Evolutionary conservation across 148 eudicot species (phyloP).

Genomic region (Linanthus parryae): DNA sequence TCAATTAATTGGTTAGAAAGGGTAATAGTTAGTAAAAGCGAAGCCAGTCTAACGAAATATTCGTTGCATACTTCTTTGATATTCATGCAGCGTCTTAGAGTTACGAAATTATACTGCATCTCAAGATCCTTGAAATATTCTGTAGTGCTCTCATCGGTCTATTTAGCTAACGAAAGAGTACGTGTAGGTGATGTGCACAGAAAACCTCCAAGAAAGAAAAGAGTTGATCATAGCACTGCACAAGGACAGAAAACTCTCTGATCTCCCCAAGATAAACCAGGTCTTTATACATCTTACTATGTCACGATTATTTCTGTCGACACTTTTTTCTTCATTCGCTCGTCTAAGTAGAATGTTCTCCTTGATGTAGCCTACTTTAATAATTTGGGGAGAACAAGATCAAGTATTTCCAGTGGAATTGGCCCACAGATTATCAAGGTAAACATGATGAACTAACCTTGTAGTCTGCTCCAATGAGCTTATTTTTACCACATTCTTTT

Average conservation of each 20-base stretch:
- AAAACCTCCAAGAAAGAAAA: constrained; percentile 45
- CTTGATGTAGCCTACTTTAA: constrained; percentile 57
- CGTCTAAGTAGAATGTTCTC: background rate
- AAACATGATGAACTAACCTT: background rate
- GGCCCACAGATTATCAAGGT: constrained; percentile 81
- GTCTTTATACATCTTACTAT: constrained; percentile 18
- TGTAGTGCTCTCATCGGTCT: no score
- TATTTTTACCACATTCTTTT: background rate
- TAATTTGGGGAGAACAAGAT: constrained; percentile 90
- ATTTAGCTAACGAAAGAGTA: no score
- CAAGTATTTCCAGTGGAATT: constrained; percentile 75
- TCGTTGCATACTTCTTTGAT: no score
- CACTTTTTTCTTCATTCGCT: no score
- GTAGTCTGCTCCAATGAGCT: background rate
- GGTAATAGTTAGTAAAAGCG: no score
- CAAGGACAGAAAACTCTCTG: constrained; percentile 56
- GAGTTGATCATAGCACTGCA: constrained; percentile 59
- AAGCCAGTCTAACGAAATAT: no score
- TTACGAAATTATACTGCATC: no score
- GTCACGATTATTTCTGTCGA: no score
- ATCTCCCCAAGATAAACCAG: constrained; percentile 85
- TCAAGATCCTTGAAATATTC: no score
- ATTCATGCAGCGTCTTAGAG: no score
- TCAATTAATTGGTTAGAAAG: no score
- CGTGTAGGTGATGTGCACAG: constrained; percentile 70